Conservation (phyloP, 2,329 filamentous ascomycete genomes). For the Sarocladium brachiariae region DNA sequence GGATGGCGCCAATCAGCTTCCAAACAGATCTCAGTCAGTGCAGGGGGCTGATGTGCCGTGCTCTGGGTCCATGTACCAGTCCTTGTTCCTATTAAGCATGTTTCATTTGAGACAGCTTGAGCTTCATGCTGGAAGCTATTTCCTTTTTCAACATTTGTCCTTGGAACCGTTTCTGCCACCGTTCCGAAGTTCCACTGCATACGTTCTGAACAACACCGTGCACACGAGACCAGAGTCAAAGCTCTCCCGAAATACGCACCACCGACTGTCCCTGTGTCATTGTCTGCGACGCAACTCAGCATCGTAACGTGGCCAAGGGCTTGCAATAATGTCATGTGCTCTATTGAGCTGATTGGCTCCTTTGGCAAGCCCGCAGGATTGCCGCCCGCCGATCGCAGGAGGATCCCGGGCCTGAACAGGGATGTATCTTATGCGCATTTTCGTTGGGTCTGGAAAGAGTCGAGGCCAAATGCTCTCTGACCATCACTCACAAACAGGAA, state of each 20-base stretch:
- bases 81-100: neutral
- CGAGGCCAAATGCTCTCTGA: no score
- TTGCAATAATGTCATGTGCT: no score
- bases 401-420: neutral
- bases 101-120: neutral
- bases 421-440: neutral
- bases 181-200: slow-evolving; percentile 1
- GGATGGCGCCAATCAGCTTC: neutral
- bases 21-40: no score
- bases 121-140: neutral
- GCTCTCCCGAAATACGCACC: neutral
- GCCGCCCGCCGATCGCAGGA: neutral
- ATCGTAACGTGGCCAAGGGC: no score
- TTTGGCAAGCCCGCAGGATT: no score
- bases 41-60: no score
- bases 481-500: no score
- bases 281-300: no score
- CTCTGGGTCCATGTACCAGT: neutral
- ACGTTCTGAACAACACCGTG: neutral
- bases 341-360: no score
- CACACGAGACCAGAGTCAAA: neutral
- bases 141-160: neutral
- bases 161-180: neutral
- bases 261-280: no score
- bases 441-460: neutral